Base-by-base conservation (phyloP, 345 rosid genomes). In the Aquilaria sinensis region DNA sequence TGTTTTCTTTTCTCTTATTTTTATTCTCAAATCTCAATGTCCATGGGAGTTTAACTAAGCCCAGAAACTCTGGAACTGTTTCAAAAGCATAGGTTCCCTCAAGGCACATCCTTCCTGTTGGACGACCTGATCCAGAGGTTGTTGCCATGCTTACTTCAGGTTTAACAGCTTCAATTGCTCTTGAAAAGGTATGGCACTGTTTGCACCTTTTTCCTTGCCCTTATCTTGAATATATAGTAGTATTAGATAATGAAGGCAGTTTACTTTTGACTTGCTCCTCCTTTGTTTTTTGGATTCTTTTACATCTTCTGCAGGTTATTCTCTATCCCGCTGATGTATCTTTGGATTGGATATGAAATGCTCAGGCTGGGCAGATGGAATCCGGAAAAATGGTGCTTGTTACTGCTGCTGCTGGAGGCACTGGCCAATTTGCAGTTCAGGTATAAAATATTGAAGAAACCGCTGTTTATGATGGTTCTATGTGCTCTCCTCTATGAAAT, bases 121-220 rank as follows among this genome's bases (percentile, higher is more conserved):
- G 94, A 65, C 86, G 89, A 66, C 98, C 97, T 56, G 97, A 88
- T 66, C 94, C 98, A 31, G 97, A 93, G 81, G 97, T 90, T 68
- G 89, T 93, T 77, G 98, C 97, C 62, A 84, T 93, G 97, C 98
- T 93, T 77, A 93, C 98, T 67, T 93, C 98, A 14, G 98, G 98
- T 60, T 71, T 93, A 67, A 93, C 98, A 51, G 98, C 98, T 10
- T 90, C 94, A 63, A 93, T 86, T 53, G 96, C 96, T 66, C 78
- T 93, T 48, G 96, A 93, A 64, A 90, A 83, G 98, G 98, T 92
- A 13, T 80, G 98, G 98, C 89, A 13, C 29, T 12, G 52, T 67
- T 46, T 54, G 10, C 47, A n/a, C 37, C 34, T 32, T 14, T 55
- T 12, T 59, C 30, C 6, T 53, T 12, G 5, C 2, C 53, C 34